Base-by-base conservation (phyloP, 2,329 filamentous ascomycete species). In the Elsinoe necatrix region DNA sequence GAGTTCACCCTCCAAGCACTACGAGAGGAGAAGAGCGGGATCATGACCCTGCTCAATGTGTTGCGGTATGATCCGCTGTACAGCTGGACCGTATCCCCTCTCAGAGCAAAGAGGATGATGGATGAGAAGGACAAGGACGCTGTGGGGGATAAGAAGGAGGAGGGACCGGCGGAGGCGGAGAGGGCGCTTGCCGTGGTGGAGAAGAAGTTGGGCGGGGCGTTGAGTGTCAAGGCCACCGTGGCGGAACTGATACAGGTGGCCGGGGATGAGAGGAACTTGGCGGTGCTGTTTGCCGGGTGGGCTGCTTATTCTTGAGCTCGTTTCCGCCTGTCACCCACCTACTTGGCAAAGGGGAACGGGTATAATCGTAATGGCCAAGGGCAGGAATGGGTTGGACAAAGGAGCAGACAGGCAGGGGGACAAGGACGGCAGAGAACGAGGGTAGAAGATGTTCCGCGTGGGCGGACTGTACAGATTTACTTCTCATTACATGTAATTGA, bases 41-140 rank as follows among this genome's bases (percentile, higher is more conserved):
- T 99, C 73, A 97, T 96, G 91, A 97, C 93, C 0, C 90, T 98
- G 55, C 82, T 99, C 18, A 95, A 98, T 67, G 95, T 98, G 20
- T 76, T 99, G 58, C 86, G 95, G n/a, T 97, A 96, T 71, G 93
- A 99, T 76, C 95, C 93, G 1, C 75, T 99, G 60, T 95, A 97
- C 70, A 93, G 84, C 59, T 99, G 93, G 93, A 92, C 89, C 34
- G 84, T 96, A 57, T 93, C 88, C 9, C 82, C 83, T 0, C 69
- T 84, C 14, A 78, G 83, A 50, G 79, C 83, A 57, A 83, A 81
- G 68, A 77, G 79, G 56, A 85, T 86, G 78, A 83, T 86, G 65
- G 81, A 85, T 63, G 81, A 79, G 7, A 75, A 84, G 43, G 79
- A 80, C 2, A 76, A 74, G 50, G 63, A 61, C 7, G 73, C 67